Evolutionary conservation across 1,139 yeast species (phyloP).

Genomic region (Taphrina deformans): DNA sequence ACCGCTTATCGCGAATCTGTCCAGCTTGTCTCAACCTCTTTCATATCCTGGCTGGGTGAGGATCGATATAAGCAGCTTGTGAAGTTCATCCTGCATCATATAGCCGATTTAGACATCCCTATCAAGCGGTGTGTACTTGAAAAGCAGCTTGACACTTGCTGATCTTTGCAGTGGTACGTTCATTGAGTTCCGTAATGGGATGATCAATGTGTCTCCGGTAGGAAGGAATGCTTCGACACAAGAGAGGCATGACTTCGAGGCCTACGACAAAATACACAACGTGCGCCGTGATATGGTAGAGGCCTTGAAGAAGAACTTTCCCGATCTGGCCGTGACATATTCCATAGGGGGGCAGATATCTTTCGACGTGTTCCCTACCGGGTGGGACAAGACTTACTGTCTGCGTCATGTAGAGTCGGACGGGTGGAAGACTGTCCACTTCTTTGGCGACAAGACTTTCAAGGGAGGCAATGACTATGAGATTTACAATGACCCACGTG

Average conservation of each 20-base stretch:
- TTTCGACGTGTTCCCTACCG: slow-evolving; percentile 98
- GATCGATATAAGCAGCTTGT: slow-evolving; percentile 87
- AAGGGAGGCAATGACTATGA: slow-evolving; percentile 98
- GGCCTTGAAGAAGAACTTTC: slow-evolving; percentile 78
- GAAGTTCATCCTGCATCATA: slow-evolving; percentile 78
- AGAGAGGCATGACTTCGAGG: slow-evolving; percentile 91
- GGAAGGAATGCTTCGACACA: slow-evolving; percentile 96
- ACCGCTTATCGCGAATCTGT: slow-evolving; percentile 93
- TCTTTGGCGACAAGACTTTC: slow-evolving; percentile 97
- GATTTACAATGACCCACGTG: slow-evolving; percentile 85
- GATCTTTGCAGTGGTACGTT: slow-evolving; percentile 80
- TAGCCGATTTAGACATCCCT: slow-evolving; percentile 85
- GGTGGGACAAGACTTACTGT: slow-evolving; percentile 99
- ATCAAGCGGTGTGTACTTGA: slow-evolving; percentile 47
- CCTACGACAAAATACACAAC: slow-evolving; percentile 72
- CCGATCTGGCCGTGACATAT: slow-evolving; percentile 83
- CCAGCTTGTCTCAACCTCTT: slow-evolving; percentile 75
- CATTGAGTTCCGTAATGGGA: slow-evolving; percentile 97
- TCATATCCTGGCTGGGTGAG: slow-evolving; percentile 93
- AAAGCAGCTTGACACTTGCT: neutral
- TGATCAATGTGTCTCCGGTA: slow-evolving; percentile 95
- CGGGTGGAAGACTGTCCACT: slow-evolving; percentile 83
- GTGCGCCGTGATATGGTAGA: slow-evolving; percentile 78
- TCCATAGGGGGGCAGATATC: slow-evolving; percentile 95
- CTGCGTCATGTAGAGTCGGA: slow-evolving; percentile 86